Conservation (phyloP, 495 filamentous ascomycete genomes). For the Xylaria venustula region DNA sequence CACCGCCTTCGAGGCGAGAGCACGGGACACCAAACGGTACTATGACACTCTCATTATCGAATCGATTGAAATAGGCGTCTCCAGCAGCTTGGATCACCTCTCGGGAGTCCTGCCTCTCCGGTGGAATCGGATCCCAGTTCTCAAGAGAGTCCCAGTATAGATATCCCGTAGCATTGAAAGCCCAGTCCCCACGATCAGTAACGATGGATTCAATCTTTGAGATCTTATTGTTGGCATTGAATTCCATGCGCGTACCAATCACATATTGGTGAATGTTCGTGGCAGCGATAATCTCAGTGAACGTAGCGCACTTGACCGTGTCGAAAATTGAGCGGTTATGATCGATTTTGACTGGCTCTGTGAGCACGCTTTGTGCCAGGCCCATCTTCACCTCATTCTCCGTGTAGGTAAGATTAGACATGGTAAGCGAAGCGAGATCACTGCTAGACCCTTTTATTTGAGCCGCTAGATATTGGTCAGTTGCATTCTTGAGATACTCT, state of each 20-base stretch:
- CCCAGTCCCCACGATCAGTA: conserved; percentile 38
- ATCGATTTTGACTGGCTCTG: conserved; percentile 18
- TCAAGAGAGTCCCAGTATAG: conserved; percentile 32
- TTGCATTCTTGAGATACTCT: conserved; percentile 22
- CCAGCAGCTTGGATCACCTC: conserved; percentile 34
- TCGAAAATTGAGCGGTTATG: conserved; percentile 18
- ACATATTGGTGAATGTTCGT: conserved; percentile 20
- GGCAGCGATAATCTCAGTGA: conserved; percentile 17
- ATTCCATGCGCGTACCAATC: conserved; percentile 20
- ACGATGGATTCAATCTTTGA: conserved; percentile 38
- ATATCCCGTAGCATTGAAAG: conserved; percentile 39
- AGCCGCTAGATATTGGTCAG: conserved; percentile 25
- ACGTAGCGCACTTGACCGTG: conserved; percentile 15
- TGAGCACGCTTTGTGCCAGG: conserved; percentile 10
- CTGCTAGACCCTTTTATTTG: conserved; percentile 18
- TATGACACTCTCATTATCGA: conserved; percentile 29
- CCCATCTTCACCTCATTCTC: conserved; percentile 17
- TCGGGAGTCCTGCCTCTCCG: conserved; percentile 25
- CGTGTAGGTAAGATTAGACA: conserved; percentile 16
- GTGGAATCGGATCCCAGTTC: conserved; percentile 35
- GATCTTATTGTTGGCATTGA: conserved; percentile 25
- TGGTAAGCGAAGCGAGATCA: not conserved
- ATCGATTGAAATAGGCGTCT: conserved; percentile 39
- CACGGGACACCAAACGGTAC: conserved; percentile 37
- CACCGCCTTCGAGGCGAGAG: conserved; percentile 38